Base-by-base conservation (phyloP, 2,329 filamentous ascomycete species). In the Diaporthe aspalathi region DNA sequence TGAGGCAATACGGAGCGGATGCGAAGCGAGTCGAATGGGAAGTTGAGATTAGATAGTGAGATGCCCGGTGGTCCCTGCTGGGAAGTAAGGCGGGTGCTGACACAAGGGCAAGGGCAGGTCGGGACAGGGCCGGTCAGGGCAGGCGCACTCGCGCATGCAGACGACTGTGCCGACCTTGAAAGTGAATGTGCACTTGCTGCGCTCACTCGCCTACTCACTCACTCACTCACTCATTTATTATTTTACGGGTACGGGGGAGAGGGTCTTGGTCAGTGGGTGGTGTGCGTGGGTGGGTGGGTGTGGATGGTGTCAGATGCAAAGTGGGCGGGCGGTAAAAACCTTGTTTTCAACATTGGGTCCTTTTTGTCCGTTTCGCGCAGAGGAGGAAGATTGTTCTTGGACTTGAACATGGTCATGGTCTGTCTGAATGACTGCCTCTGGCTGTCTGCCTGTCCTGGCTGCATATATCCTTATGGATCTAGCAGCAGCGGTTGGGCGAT, bases 301-400 rank as follows among this genome's bases (percentile, higher is more conserved):
- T 12, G 27, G 11, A n/a, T 54, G 53, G 38, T 45, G 60, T 65
- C 29, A 43, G 53, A 49, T 40, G 43, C 52, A 50, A 60, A 68
- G 27, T 50, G 60, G 60, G 60, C 54, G 66, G 66, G 66, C 45
- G 66, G 66, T 57, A 68, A 73, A 70, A 73, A 78, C 77, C 77
- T 78, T 77, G 75, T 74, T 73, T 77, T 77, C 63, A 76, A 71
- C 68, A 73, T 75, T 47, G 69, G 68, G 65, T 76, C 74, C 70
- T 74, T 76, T 68, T 74, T 75, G 62, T 78, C 76, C 56, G 73
- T 72, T 67, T 78, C 76, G 70, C 77, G 77, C 68, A 78, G 74
- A 68, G 76, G 76, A 63, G 77, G 77, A 16, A 78, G 68, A 4
- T 74, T 67, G 57, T 74, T 73, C 66, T 77, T 77, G 53, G 77